Evolutionary conservation across 2,329 filamentous ascomycete genomes (phyloP).

Genomic region (Xylaria sp.): DNA sequence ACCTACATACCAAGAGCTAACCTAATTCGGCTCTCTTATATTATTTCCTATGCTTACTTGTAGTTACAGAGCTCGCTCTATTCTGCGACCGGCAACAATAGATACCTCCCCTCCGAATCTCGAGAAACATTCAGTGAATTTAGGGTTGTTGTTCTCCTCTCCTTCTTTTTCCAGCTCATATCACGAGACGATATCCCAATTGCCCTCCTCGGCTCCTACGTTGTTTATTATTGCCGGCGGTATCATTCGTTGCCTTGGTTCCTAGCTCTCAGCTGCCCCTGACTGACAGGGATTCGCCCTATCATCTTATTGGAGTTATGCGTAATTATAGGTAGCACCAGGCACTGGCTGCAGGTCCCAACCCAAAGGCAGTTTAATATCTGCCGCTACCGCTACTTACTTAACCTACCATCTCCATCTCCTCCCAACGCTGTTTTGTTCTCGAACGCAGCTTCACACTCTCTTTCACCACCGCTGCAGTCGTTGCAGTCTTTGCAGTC

Average conservation of each 20-base stretch:
- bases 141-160: background rate
- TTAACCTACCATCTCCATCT: slow-evolving; percentile 16
- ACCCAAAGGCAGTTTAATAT: slow-evolving; percentile 7
- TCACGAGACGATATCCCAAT: background rate
- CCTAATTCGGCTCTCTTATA: no score
- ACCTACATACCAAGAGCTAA: no score
- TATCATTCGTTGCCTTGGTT: slow-evolving; percentile 44
- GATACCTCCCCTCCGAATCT: no score
- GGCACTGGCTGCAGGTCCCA: slow-evolving; percentile 34
- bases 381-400: background rate
- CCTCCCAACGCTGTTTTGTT: slow-evolving; percentile 21
- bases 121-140: no score
- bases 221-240: slow-evolving; percentile 13
- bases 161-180: background rate
- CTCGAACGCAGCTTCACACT: slow-evolving; percentile 29
- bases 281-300: slow-evolving; percentile 25
- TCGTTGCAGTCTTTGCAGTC: slow-evolving; percentile 41
- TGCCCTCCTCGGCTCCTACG: background rate
- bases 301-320: slow-evolving; percentile 29
- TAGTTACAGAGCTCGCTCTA: no score
- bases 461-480: slow-evolving; percentile 39
- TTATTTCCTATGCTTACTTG: no score
- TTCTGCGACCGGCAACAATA: no score
- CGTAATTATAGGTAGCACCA: slow-evolving; percentile 27
- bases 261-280: slow-evolving; percentile 40